Percentiles rank a stretch among this genome's conserved stretches.
phyloP scores from a whole-genome alignment of 1,284 basidiomycete species.

The Pseudozyma tsukubaensis region DNA sequence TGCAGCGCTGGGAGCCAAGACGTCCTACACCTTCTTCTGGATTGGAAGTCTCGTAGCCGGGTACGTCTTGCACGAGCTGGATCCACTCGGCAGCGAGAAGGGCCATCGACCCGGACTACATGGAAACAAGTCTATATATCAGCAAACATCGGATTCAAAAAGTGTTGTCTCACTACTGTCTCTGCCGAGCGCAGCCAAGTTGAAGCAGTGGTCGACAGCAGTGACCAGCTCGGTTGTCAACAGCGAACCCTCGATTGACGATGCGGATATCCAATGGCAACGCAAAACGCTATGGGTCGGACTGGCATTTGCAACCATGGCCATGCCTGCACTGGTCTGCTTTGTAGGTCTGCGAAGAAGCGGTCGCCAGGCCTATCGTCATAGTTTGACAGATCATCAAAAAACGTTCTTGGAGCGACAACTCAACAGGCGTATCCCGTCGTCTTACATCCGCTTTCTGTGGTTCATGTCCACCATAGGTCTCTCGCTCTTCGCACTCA shows the following conservation, averaged over 20 bases:
- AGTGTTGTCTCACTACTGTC: constrained; percentile 10
- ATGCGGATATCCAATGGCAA: constrained; percentile 72
- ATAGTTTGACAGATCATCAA: constrained; percentile 69
- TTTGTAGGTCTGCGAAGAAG: constrained; percentile 60
- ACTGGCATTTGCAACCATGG: constrained; percentile 73
- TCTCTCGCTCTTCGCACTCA: constrained; percentile 72
- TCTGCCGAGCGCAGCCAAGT: constrained; percentile 20
- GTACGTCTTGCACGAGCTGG: constrained; percentile 69
- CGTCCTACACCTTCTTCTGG: constrained; percentile 73
- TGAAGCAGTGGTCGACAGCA: constrained; percentile 20
- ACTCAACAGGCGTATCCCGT: constrained; percentile 71
- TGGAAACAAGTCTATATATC: not conserved
- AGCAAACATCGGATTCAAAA: constrained; percentile 1
- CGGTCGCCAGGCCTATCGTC: constrained; percentile 66
- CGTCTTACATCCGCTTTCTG: constrained; percentile 73
- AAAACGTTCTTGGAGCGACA: constrained; percentile 71
- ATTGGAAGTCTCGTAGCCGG: constrained; percentile 70
- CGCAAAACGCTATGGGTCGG: constrained; percentile 74
- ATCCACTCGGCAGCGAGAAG: constrained; percentile 47
- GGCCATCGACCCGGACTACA: constrained; percentile 17
- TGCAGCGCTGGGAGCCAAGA: constrained; percentile 71
- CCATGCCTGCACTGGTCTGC: constrained; percentile 72
- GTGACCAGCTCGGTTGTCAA: not conserved
- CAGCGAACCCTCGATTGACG: constrained; percentile 36
- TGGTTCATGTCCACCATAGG: constrained; percentile 74